Conservation (phyloP, 495 filamentous ascomycete species). For the Cetradonia linearis region DNA sequence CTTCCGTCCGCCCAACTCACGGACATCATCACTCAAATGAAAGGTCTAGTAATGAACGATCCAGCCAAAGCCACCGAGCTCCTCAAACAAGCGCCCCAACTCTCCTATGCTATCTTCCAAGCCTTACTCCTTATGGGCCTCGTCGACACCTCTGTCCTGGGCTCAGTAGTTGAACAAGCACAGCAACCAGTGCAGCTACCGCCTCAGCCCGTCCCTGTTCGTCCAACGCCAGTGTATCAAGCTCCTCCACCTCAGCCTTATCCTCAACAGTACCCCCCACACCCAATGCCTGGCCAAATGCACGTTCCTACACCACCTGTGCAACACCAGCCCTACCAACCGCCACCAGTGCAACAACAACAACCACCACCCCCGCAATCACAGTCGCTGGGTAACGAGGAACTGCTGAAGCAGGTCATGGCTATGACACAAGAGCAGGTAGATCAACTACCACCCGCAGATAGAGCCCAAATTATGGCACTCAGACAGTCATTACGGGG, state of each 20-base stretch:
- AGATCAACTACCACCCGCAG: conserved; percentile 59
- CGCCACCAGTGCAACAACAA: conserved; percentile 31
- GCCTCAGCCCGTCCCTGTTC: conserved; percentile 22
- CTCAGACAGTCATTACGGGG: conserved; percentile 42
- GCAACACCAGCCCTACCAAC: conserved; percentile 46
- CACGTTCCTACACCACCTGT: conserved; percentile 49
- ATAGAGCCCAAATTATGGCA: conserved; percentile 66
- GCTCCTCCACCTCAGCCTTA: conserved; percentile 27
- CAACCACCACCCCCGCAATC: conserved; percentile 36
- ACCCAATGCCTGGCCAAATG: conserved; percentile 28
- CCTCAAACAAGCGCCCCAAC: conserved; percentile 79
- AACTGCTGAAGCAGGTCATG: conserved; percentile 65
- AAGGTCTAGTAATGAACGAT: conserved; percentile 68
- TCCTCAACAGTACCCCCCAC: conserved; percentile 15
- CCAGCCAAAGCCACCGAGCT: conserved; percentile 79
- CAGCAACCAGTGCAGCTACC: conserved; percentile 30
- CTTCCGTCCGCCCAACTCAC: conserved; percentile 83
- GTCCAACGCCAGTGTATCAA: conserved; percentile 15
- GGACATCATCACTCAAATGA: conserved; percentile 92
- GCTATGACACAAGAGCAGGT: conserved; percentile 64
- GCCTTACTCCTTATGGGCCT: conserved; percentile 86
- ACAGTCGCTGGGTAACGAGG: conserved; percentile 42
- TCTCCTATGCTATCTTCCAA: conserved; percentile 94
- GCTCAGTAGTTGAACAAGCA: conserved; percentile 47
- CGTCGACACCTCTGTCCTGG: conserved; percentile 57